Percentiles rank a stretch among this genome's conserved stretches.
Conservation (phyloP, 345 rosid species). For the Eucalyptus erythrocorys region DNA sequence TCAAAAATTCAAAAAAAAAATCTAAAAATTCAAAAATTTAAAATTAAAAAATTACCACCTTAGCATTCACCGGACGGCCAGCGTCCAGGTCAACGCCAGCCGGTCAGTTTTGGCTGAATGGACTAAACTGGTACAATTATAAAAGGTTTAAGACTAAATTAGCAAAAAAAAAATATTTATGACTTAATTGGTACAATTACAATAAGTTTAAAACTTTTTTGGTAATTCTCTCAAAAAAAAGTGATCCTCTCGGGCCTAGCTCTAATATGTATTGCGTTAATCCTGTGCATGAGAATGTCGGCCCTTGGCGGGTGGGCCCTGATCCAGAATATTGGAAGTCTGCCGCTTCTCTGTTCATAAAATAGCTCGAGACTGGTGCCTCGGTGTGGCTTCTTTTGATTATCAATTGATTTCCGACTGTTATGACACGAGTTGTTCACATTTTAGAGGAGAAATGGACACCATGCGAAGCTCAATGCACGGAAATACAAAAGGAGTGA, state of each 20-base stretch:
- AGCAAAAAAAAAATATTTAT: no score
- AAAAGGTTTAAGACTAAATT: no score
- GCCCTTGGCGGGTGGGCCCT: background rate
- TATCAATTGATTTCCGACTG: background rate
- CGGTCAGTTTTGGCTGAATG: accelerated
- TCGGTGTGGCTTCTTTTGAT: background rate
- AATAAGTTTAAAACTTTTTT: no score
- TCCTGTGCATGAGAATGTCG: background rate
- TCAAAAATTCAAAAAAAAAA: no score
- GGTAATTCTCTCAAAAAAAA: no score
- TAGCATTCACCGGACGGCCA: no score
- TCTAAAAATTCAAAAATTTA: no score
- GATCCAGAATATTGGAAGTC: background rate
- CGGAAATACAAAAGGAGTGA: background rate
- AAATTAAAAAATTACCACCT: no score
- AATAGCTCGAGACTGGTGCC: background rate
- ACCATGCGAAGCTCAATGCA: background rate
- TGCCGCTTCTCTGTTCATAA: background rate
- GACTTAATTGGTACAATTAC: no score
- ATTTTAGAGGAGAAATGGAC: background rate
- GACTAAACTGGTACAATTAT: no score
- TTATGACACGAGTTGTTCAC: background rate
- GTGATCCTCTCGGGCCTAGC: background rate
- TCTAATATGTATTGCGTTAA: background rate
- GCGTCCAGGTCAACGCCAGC: no score